These are phyloP conservation scores for Termitomyces sp. DNA, from an alignment of 768 basidiomycete genomes.

Conservation along the genomic window DNA sequence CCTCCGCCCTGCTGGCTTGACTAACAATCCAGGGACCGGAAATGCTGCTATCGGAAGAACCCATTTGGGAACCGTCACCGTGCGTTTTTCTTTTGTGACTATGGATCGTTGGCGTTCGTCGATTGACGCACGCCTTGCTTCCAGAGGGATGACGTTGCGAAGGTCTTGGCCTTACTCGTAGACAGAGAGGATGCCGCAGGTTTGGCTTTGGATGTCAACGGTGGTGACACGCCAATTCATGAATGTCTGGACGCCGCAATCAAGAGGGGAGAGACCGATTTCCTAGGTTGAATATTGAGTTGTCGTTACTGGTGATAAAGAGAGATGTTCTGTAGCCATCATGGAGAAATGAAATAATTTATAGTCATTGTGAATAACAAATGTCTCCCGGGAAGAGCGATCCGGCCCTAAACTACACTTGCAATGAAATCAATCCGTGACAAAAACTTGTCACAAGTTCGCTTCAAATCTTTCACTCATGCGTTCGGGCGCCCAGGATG, in stretches of 20 bases:
- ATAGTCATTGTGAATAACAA: too few relatives aligned
- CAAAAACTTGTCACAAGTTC: not conserved
- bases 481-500: not conserved
- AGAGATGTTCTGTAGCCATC: not conserved
- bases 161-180: constrained; percentile 38
- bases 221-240: constrained; percentile 41
- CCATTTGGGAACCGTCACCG: constrained; percentile 43
- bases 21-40: constrained; percentile 43
- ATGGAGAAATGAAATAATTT: not conserved
- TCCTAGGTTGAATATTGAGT: constrained; percentile 19
- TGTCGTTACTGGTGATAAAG: not conserved
- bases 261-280: constrained; percentile 42
- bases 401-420: constrained; percentile 7
- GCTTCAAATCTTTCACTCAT: not conserved
- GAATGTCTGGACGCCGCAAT: constrained; percentile 45
- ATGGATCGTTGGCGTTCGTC: not conserved
- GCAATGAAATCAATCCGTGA: not conserved
- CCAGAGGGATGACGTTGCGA: constrained; percentile 47
- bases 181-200: constrained; percentile 50
- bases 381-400: not conserved
- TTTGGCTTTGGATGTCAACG: constrained; percentile 53
- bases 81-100: constrained; percentile 19
- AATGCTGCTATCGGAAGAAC: constrained; percentile 48
- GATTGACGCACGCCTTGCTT: not conserved
- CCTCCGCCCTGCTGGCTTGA: constrained; percentile 58